Conservation (phyloP, 2,329 filamentous ascomycete genomes). For the Tolypocladium cylindrosporum region DNA sequence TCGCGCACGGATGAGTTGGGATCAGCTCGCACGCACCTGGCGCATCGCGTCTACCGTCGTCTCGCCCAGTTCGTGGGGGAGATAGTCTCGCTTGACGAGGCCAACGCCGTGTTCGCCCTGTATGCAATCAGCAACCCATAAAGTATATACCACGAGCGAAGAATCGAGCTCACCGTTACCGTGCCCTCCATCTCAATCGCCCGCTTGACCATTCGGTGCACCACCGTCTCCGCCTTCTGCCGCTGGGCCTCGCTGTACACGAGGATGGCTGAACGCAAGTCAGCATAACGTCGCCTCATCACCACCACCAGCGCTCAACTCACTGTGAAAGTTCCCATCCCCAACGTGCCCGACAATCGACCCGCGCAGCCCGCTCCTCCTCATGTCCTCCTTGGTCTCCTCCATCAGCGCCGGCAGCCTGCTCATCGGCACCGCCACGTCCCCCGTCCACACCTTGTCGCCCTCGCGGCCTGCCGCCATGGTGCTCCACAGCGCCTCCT, state of each 20-base stretch:
- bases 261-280: conserved; percentile 33
- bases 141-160: not conserved
- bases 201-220: conserved; percentile 78
- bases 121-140: conserved; percentile 2
- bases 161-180: conserved; percentile 46
- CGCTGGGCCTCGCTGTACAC: conserved; percentile 58
- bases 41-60: conserved; percentile 73
- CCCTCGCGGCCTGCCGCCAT: conserved; percentile 54
- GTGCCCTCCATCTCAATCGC: conserved; percentile 80
- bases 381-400: conserved; percentile 46
- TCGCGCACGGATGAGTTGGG: rapidly evolving
- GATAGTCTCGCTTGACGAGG: conserved; percentile 74
- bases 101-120: conserved; percentile 76
- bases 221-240: conserved; percentile 55
- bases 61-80: conserved; percentile 66
- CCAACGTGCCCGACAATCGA: conserved; percentile 63
- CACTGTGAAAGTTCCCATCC: conserved; percentile 68
- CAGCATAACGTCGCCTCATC: not conserved
- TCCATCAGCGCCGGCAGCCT: conserved; percentile 66
- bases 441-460: conserved; percentile 77
- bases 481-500: conserved; percentile 75
- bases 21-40: conserved; percentile 42
- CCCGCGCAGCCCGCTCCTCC: conserved; percentile 30
- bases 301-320: not conserved
- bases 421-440: conserved; percentile 76